Evolutionary conservation across 495 filamentous ascomycete species (phyloP), one percentile per base, ranked within the genome.

Genomic region (Chlorociboria aeruginascens): DNA sequence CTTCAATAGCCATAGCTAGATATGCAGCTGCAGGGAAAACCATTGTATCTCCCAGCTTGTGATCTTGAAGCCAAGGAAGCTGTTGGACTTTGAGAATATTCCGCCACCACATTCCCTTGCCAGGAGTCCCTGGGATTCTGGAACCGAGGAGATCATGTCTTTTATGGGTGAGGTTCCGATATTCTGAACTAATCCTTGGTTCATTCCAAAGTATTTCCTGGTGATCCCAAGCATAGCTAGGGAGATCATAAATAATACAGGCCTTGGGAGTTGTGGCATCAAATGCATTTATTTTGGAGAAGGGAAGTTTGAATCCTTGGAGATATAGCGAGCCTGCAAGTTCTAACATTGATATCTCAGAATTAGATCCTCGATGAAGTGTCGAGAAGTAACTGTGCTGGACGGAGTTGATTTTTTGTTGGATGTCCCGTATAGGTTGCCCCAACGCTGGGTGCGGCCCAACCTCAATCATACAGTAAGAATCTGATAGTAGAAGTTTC

Each of bases 361-460:
- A 61, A 42, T 73, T 48, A 28, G 65, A 45, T 6, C 60, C 53
- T 1, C 71, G 60, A 14, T 52, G 13, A 0, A 73, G 43, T 4
- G 63, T 54, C 1, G 61, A 47, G 11, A 57, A 11, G 48, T 77
- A 77, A 10, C 55, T 48, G 1, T 68, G 63, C 72, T 70, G 73
- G 57, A 74, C 74, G 35, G 11, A 31, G 11, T 47, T 43, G 8
- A 69, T 75, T 31, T 28, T 51, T 17, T 63, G 51, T 8, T 58
- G 42, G 8, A 60, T 37, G 2, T n/a, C n/a, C 51, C 70, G 71
- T 25, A 82, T 57, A 2, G 80, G 79, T 0, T 71, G 71, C 45
- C 76, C 67, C 0, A 87, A 64, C 0, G 81, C 78, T 4, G 69
- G 63, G 49, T 85, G 81, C 25, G 83, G 80, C 0, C 82, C 82